phyloP scores from a whole-genome alignment of 2,329 filamentous ascomycete genomes.

The Ophiostoma piceae region DNA sequence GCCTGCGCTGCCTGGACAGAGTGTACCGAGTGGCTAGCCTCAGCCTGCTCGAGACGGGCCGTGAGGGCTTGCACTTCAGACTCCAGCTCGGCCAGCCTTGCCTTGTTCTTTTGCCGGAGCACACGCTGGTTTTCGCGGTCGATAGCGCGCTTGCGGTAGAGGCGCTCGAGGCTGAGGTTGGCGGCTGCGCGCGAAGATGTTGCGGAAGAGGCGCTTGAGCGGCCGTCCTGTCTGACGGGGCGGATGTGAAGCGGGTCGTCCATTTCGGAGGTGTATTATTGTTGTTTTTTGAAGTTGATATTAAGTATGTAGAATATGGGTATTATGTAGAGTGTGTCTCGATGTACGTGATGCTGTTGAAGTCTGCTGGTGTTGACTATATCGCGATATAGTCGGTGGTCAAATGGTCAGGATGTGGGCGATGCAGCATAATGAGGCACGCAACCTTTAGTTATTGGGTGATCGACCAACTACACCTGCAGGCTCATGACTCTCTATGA shows the following conservation, averaged over 20 bases:
- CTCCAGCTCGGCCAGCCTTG: conserved; percentile 24
- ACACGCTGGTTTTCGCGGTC: conserved; percentile 26
- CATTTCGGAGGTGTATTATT: conserved; percentile 8
- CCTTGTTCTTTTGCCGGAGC: conserved; percentile 25
- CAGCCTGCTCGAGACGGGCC: conserved; percentile 18
- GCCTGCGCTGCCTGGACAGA: neutral
- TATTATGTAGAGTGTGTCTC: neutral
- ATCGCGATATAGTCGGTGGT: conserved; percentile 1
- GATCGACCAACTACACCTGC: neutral
- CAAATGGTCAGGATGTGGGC: neutral
- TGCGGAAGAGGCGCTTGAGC: conserved; percentile 15
- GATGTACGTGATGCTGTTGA: neutral
- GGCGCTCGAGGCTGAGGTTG: conserved; percentile 23
- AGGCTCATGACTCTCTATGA: conserved; percentile 11
- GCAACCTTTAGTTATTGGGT: neutral
- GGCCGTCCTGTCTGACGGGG: conserved; percentile 23
- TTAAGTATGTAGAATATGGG: neutral
- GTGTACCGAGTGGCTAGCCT: conserved; percentile 17
- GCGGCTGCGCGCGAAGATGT: conserved; percentile 23
- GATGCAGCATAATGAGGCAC: neutral
- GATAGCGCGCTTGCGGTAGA: conserved; percentile 25
- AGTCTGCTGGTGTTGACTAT: neutral
- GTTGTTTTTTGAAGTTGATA: too few relatives aligned
- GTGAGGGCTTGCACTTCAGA: conserved; percentile 20
- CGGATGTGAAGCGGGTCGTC: conserved; percentile 19